Percentiles rank a stretch among this genome's conserved stretches.
Conservation (phyloP, 2,329 filamentous ascomycete species). For the Clathrospora elynae region DNA sequence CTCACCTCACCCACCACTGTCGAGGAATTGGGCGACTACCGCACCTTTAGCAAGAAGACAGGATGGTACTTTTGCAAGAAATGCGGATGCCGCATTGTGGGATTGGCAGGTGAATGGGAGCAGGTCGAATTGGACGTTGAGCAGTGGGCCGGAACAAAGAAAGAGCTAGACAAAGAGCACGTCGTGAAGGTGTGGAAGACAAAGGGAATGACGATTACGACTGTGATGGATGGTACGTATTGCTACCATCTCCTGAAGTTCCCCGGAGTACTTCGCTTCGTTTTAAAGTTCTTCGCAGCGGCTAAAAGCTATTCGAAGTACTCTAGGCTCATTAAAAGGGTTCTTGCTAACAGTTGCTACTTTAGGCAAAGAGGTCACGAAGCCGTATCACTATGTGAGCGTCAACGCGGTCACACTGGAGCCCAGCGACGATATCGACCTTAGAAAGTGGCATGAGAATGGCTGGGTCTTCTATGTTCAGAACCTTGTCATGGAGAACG, state of each 20-base stretch:
- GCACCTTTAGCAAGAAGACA: slow-evolving; percentile 34
- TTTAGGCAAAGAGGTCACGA: slow-evolving; percentile 15
- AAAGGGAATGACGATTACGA: slow-evolving; percentile 15
- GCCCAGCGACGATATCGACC: slow-evolving; percentile 31
- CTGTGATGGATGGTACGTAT: slow-evolving; percentile 16
- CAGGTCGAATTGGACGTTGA: slow-evolving; percentile 28
- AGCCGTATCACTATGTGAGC: slow-evolving; percentile 35
- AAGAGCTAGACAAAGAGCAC: slow-evolving; percentile 16
- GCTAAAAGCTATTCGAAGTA: too few species aligned
- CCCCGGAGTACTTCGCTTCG: not conserved
- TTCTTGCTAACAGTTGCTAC: too few species aligned
- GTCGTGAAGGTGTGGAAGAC: slow-evolving; percentile 33
- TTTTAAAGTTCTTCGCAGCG: not conserved
- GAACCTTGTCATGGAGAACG: slow-evolving; percentile 12
- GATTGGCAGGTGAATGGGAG: slow-evolving; percentile 37
- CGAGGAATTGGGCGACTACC: slow-evolving; percentile 51
- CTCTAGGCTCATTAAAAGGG: too few species aligned
- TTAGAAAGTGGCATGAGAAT: slow-evolving; percentile 44
- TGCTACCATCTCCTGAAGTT: too few species aligned
- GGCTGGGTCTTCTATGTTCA: slow-evolving; percentile 42
- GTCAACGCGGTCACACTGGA: slow-evolving; percentile 45
- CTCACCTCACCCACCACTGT: slow-evolving; percentile 51
- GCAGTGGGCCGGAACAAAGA: slow-evolving; percentile 24
- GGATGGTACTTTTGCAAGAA: slow-evolving; percentile 56
- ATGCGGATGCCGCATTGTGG: slow-evolving; percentile 55